Base-by-base conservation (phyloP, 768 basidiomycete genomes). In the Boletus fagicola region DNA sequence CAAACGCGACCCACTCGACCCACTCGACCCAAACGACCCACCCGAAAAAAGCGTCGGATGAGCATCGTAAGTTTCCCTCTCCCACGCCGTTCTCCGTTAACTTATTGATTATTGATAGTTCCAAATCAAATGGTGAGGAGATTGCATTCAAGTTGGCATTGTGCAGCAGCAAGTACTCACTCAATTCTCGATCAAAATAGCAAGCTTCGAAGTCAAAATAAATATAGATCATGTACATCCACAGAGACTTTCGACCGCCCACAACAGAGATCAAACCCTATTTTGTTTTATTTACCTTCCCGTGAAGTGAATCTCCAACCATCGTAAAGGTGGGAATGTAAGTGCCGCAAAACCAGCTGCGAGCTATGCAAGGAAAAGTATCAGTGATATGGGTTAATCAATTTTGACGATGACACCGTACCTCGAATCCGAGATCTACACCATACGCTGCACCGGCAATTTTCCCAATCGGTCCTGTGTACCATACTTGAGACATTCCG, bases 361-460 rank as follows among this genome's bases (percentile, higher is more conserved):
- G 48, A 80, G 75, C 75, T 77, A 31, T 33, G 10, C 38, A 36
- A 2, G 15, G 11, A 13, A 5, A 36, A 15, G 15, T 9, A 18
- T 38, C 38, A 18, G 16, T 38, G 8, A 38, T 38, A 38, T 18
- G 16, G 18, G 38, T 8, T 36, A 2, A 16, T 8, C 16, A 2
- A 16, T 36, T 16, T 36, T 26, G 54, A 33, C 1, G 16, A 35
- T 20, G 10, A 10, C 13, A 10, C 0, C 74, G 31, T 35, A 80
- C 78, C 73, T 83, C 82, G 55, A 83, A 82, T 24, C 82, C 82
- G 33, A 83, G 72, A 62, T 83, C 82, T 1, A 78, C 80, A 31
- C 82, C 80, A 40, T 65, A 76, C 10, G 40, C 26, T 3, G 65
- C 73, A 15, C 80, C 79, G 5, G 80, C 77, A 45, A 74, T 58